Evolutionary conservation across 768 basidiomycete genomes (phyloP), one percentile per base, ranked within the genome.

Genomic region (Phylloporus sp.): DNA sequence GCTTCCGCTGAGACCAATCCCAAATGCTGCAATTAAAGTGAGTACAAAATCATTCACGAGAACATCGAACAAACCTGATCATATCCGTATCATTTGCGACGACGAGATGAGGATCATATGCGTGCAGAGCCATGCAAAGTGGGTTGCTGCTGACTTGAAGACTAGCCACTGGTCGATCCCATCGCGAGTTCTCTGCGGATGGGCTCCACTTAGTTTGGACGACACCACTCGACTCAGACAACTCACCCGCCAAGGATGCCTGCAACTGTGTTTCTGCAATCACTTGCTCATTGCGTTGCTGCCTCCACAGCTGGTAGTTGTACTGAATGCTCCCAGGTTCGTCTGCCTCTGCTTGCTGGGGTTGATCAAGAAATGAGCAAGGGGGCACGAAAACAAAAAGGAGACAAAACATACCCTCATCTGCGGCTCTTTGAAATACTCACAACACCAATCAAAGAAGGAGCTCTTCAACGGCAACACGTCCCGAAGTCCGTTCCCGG

Each of bases 361-460:
- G 26, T 52, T 21, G 39, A 26, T 48, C 40, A 52, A 34, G 27
- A 39, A n/a, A 55, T 49, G 49, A 61, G 49, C 42, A 35, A 13
- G 11, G 14, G 32, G 3, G 33, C n/a, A n/a, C n/a, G n/a, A 27
- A 38, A 13, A 44, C 38, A 14, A 28, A 9, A n/a, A 33, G 28
- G 26, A 41, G 48, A 17, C 22, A 32, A 27, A 13, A 57, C 81
- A 59, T 63, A 95, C 93, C 75, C 91, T 84, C 95, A 99, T 98
- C 66, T 99, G 96, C 4, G 95, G 92, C 64, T 97, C 94, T 52
- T 87, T 92, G 72, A 97, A 99, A 64, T 98, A 98, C 62, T 98
- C 94, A 59, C 82, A 80, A 49, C 92, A 92, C 90, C 92, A 97
- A 60, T 97, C 95, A 61, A 86, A 99, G 69, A 90, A 95, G 9